phyloP scores from a whole-genome alignment of 768 basidiomycete genomes.

The Leccinum subgranulosum region DNA sequence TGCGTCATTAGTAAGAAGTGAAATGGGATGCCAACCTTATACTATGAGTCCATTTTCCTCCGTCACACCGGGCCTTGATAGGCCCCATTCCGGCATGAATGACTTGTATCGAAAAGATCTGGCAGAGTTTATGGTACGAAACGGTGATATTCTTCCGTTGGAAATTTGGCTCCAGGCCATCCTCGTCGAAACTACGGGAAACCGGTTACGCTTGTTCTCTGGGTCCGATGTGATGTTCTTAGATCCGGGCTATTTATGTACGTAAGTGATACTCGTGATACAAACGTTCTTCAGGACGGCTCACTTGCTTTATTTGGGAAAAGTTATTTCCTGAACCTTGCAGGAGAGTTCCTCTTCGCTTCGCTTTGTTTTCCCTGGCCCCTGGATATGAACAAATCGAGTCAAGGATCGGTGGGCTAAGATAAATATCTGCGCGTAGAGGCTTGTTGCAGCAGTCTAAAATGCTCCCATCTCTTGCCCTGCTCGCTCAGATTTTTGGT shows the following conservation, averaged over 20 bases:
- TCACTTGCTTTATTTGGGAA: neutral
- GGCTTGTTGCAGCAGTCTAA: neutral
- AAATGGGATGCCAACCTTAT: neutral
- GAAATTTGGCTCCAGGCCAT: neutral
- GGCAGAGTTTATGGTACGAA: neutral
- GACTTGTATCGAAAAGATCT: neutral
- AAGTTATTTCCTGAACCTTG: neutral
- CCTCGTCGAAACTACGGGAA: neutral
- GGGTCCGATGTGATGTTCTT: neutral
- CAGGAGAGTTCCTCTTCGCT: neutral
- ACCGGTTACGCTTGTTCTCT: neutral
- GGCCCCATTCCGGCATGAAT: neutral
- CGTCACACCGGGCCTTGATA: neutral
- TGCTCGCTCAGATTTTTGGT: slow-evolving; percentile 23
- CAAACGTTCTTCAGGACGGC: too few relatives aligned
- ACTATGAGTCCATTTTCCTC: neutral
- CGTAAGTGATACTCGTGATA: neutral
- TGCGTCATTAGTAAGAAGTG: neutral
- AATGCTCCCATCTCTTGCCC: slow-evolving; percentile 19
- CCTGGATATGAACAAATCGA: neutral
- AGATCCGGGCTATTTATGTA: neutral
- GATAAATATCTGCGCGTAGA: slow-evolving; percentile 9
- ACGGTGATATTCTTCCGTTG: neutral
- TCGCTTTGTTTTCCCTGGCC: neutral
- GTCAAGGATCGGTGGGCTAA: neutral